Conservation (phyloP, 495 filamentous ascomycete species). For the Chaetomidium leptoderma region DNA sequence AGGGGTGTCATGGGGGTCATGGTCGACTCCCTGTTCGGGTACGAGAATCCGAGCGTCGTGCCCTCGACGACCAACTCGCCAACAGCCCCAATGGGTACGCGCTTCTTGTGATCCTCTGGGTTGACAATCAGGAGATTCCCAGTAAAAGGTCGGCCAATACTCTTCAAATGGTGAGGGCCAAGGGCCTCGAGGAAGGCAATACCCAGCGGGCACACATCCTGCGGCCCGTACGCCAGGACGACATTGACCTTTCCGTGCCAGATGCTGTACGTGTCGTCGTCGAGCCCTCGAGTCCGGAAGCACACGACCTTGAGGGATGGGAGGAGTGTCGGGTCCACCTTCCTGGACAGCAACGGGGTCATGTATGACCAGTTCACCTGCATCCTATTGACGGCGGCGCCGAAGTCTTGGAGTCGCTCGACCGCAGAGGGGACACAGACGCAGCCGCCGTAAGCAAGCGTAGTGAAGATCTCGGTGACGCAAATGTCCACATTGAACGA, state of each 20-base stretch:
- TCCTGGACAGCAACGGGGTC: constrained; percentile 44
- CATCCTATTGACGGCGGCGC: constrained; percentile 42
- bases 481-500: constrained; percentile 67
- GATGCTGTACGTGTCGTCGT: constrained; percentile 39
- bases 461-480: constrained; percentile 61
- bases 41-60: constrained; percentile 38
- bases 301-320: constrained; percentile 42
- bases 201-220: constrained; percentile 44
- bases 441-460: constrained; percentile 52
- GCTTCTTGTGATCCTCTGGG: constrained; percentile 45
- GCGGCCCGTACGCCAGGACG: constrained; percentile 43
- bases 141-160: constrained; percentile 42
- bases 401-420: constrained; percentile 38
- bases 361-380: constrained; percentile 48
- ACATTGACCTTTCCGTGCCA: constrained; percentile 45
- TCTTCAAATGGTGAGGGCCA: constrained; percentile 33
- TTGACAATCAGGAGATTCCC: constrained; percentile 46
- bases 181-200: constrained; percentile 43
- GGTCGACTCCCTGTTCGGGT: constrained; percentile 33
- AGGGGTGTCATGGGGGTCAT: constrained; percentile 25
- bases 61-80: constrained; percentile 48
- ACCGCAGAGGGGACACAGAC: constrained; percentile 46
- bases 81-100: constrained; percentile 44
- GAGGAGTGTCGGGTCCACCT: constrained; percentile 36
- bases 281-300: constrained; percentile 43